Evolutionary conservation across 345 rosid genomes (phyloP), one percentile per base, ranked within the genome.

Genomic region (Lepidium sativum): DNA sequence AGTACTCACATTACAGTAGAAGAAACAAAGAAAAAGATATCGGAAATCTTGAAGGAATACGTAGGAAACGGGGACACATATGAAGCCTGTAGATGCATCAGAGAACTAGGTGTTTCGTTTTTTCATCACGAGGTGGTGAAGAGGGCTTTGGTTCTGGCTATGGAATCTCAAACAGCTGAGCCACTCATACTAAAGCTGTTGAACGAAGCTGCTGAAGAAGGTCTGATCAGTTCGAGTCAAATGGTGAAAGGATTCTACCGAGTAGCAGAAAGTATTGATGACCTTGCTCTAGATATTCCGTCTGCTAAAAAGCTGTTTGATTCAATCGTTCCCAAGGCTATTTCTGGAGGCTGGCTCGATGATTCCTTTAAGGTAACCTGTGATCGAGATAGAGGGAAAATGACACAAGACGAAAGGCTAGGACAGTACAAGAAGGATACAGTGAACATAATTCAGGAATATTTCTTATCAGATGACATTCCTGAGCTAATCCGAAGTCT

Each of bases 101-200:
- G 97, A 80, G 97, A 84, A 69, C 71, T 95, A 54, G 96, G 95
- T 4, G 89, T 95, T 70, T 58, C 99, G 8, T 95, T 91, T 75
- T 95, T 86, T 75, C 99, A 91, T 77, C 99, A 95, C 12, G 97
- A 95, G 81, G 99, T 95, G 51, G 99, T 91, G 75, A 95, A 95
- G 80, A 86, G 97, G 63, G 96, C 96, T 67, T 75, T 91, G 83
- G 81, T 86, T 75, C 83, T 88, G 54, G 83, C 89, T 23, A 86
- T 95, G 91, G 99, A 95, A 78, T 88, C 68, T 58, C 86, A 65
- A 54, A 55, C 83, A 7, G 82, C 88, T 1, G 97, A 91, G 62
- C 68, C 86, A 5, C 84, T 82, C 56, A 71, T 91, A 27, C 65
- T 84, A 43, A 91, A 83, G 80, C 78, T 95, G 60, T 70, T 95